Percentiles rank a stretch among this genome's conserved stretches.
Conservation (phyloP, 768 basidiomycete species). For the Tylopilus sp. region DNA sequence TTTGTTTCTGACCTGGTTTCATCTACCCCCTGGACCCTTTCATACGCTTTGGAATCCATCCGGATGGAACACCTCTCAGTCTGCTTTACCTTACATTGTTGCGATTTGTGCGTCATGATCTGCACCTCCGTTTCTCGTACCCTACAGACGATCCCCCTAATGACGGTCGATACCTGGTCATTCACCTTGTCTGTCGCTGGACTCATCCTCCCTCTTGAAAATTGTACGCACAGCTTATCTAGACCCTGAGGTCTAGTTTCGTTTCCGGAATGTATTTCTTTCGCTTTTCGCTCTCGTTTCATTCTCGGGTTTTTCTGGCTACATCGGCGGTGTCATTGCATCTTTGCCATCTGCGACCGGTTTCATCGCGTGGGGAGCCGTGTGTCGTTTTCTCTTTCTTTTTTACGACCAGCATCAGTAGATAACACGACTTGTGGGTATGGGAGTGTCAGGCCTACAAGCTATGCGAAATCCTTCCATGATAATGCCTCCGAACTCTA, state of each 20-base stretch:
- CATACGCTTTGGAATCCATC: conserved; percentile 13
- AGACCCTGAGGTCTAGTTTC: not conserved
- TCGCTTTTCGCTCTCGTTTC: not conserved
- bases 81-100: conserved; percentile 8
- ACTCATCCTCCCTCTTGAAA: not conserved
- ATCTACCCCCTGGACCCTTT: conserved; percentile 1
- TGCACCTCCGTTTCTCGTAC: not conserved
- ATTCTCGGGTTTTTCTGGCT: no score
- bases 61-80: conserved; percentile 3
- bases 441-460: not conserved
- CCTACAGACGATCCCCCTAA: conserved; percentile 8
- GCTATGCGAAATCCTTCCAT: not conserved
- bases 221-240: not conserved
- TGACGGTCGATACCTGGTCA: conserved; percentile 7
- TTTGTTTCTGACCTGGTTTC: no score
- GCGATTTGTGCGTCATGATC: not conserved
- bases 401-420: not conserved
- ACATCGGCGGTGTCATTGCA: not conserved
- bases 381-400: not conserved
- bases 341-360: not conserved
- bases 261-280: not conserved
- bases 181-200: not conserved
- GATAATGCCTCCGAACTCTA: no score
- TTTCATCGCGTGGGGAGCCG: not conserved
- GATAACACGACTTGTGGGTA: not conserved